Percentiles rank a stretch among this genome's conserved stretches.
These are phyloP conservation scores for Ziziphus jujuba DNA, from an alignment of 306 rosid genomes.

Conservation along the genomic window DNA sequence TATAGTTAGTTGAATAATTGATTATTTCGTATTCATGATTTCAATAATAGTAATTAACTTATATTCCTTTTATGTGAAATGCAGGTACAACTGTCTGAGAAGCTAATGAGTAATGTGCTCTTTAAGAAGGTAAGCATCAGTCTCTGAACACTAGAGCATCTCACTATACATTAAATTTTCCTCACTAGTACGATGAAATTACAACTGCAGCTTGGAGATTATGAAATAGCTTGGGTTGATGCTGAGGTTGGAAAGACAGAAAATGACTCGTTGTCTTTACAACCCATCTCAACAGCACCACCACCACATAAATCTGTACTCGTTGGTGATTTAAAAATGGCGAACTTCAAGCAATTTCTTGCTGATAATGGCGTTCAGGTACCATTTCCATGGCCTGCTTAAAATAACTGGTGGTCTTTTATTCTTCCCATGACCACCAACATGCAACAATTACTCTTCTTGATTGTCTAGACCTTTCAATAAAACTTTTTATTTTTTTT, in stretches of 20 bases:
- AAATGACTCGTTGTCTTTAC: conserved; percentile 52
- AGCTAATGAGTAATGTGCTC: conserved; percentile 83
- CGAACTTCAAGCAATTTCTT: conserved; percentile 92
- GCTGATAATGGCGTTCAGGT: conserved; percentile 91
- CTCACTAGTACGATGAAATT: conserved; percentile 21
- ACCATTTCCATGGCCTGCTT: conserved; percentile 18
- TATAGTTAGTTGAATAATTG: conserved; percentile 21
- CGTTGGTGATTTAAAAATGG: conserved; percentile 91
- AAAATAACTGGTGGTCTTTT: not conserved
- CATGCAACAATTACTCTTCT: too few species aligned
- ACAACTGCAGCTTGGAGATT: conserved; percentile 73
- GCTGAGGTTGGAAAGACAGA: conserved; percentile 82
- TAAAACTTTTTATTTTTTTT: too few species aligned
- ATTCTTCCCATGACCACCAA: too few species aligned
- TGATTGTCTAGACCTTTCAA: too few species aligned
- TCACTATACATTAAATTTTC: conserved; percentile 11
- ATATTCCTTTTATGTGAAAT: conserved; percentile 29
- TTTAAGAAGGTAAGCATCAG: conserved; percentile 72
- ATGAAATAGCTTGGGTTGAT: conserved; percentile 92
- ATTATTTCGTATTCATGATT: conserved; percentile 13
- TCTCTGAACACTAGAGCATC: not conserved
- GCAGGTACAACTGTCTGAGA: conserved; percentile 93
- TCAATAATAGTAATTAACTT: conserved; percentile 10
- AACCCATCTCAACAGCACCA: conserved; percentile 64
- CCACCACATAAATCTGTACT: conserved; percentile 85